phyloP scores from a whole-genome alignment of 805 yeast species.

The Candida adriatica region DNA sequence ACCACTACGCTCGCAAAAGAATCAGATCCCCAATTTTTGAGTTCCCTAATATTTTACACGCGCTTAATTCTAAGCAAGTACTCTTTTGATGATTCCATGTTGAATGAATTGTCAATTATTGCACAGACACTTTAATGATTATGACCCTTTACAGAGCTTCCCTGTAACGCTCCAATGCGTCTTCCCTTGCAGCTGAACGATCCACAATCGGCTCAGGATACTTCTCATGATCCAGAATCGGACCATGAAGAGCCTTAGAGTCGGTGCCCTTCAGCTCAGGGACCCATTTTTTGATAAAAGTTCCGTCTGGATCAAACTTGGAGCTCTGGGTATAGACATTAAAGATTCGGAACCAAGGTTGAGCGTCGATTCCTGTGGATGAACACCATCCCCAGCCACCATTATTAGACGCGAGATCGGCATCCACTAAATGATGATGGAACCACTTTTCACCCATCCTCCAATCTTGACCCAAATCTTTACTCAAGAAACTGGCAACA shows the following conservation, averaged over 20 bases:
- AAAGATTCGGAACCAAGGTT: constrained; percentile 50
- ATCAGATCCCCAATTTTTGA: not conserved
- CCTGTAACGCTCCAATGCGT: constrained; percentile 35
- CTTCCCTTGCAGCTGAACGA: constrained; percentile 33
- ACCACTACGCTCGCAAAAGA: not conserved
- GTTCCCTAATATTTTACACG: constrained; percentile 1
- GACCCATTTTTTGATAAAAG: constrained; percentile 41
- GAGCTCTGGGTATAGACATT: constrained; percentile 45
- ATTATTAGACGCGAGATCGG: constrained; percentile 46
- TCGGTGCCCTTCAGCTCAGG: constrained; percentile 33
- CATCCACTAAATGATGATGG: constrained; percentile 40
- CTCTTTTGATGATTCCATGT: constrained; percentile 3
- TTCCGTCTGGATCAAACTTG: constrained; percentile 41
- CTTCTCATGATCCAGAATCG: constrained; percentile 21
- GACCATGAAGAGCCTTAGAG: constrained; percentile 21
- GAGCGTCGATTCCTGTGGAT: constrained; percentile 47
- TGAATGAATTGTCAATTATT: constrained; percentile 5
- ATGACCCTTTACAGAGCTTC: too few species aligned
- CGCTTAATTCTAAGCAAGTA: constrained; percentile 2
- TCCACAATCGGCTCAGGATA: constrained; percentile 41
- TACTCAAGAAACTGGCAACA: constrained; percentile 43
- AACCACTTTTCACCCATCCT: constrained; percentile 48
- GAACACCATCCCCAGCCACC: constrained; percentile 56
- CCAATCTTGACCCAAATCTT: constrained; percentile 47
- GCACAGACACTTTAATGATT: constrained; percentile 4